phyloP scores from a whole-genome alignment of 1,284 basidiomycete genomes.

The Schizopora paradoxa region DNA sequence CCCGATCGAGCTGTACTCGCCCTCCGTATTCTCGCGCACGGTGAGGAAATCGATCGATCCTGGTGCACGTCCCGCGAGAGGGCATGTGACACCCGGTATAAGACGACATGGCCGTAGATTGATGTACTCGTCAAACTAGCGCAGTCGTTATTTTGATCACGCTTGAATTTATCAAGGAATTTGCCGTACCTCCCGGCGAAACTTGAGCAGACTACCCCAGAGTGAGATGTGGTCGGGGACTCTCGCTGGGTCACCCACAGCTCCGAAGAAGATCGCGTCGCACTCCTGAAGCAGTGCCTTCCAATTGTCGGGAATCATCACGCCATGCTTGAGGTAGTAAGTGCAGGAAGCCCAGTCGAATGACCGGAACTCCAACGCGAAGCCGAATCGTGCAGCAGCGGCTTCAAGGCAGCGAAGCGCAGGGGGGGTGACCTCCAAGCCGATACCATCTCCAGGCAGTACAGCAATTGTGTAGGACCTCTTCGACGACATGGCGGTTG shows the following conservation, averaged over 20 bases:
- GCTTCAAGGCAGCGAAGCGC: slow-evolving; percentile 35
- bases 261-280: slow-evolving; percentile 37
- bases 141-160: no score
- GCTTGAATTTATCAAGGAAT: no score
- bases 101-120: slow-evolving; percentile 48
- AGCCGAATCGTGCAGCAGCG: slow-evolving; percentile 25
- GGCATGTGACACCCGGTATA: slow-evolving; percentile 44
- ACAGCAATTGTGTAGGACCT: slow-evolving; percentile 43
- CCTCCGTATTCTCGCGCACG: slow-evolving; percentile 54
- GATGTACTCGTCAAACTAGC: slow-evolving; percentile 52
- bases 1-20: slow-evolving; percentile 49
- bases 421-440: slow-evolving; percentile 44
- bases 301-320: slow-evolving; percentile 34
- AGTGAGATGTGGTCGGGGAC: slow-evolving; percentile 55
- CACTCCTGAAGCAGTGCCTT: slow-evolving; percentile 28
- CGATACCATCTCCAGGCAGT: slow-evolving; percentile 55
- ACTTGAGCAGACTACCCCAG: slow-evolving; percentile 46
- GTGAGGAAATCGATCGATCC: slow-evolving; percentile 45
- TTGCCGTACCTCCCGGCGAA: slow-evolving; percentile 48
- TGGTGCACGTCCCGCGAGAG: slow-evolving; percentile 31
- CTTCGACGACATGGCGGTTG: slow-evolving; percentile 8
- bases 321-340: slow-evolving; percentile 29
- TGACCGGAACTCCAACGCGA: slow-evolving; percentile 31
- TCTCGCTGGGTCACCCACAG: slow-evolving; percentile 35
- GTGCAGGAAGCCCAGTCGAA: slow-evolving; percentile 34